phyloP scores from a whole-genome alignment of 2,329 filamentous ascomycete species.

The Aspergillus nomiae region DNA sequence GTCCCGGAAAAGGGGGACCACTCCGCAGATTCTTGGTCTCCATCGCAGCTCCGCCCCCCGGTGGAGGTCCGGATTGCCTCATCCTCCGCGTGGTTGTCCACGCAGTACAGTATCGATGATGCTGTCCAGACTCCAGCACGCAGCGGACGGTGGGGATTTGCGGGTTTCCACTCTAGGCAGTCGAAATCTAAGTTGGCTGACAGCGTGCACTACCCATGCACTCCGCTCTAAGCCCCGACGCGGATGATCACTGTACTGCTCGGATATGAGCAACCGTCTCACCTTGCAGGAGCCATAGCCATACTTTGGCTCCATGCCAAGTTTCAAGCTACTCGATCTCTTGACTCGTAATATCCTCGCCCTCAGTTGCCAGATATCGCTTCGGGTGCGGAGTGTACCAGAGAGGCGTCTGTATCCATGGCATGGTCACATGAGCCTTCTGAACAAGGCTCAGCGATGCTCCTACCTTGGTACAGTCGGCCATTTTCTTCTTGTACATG shows the following conservation, averaged over 20 bases:
- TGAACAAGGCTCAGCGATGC: not conserved
- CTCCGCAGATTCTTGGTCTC: not conserved
- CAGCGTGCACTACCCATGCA: not conserved
- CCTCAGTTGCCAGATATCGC: not conserved
- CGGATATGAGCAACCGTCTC: not conserved
- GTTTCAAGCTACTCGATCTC: not conserved
- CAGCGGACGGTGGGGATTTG: not conserved
- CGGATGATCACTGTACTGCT: not conserved
- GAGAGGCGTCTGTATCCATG: not conserved
- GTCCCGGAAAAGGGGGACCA: not conserved
- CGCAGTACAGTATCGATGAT: not conserved
- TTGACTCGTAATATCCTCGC: not conserved
- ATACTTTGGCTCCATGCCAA: not conserved
- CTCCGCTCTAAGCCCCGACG: slow-evolving; percentile 1
- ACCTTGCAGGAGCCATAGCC: not conserved
- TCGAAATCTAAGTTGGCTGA: not conserved
- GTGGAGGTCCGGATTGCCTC: slow-evolving; percentile 1
- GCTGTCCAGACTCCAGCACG: not conserved
- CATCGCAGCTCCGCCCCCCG: not conserved
- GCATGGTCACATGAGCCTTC: not conserved
- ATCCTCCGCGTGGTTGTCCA: not conserved
- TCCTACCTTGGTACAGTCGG: not conserved
- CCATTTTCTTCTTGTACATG: not conserved
- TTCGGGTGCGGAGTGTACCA: not conserved
- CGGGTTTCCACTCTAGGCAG: slow-evolving; percentile 1